A percentile compares a stretch with the other conserved stretches of the same genome.
Evolutionary conservation across 345 rosid genomes (phyloP).

Genomic region (Melaleuca quinquenervia): DNA sequence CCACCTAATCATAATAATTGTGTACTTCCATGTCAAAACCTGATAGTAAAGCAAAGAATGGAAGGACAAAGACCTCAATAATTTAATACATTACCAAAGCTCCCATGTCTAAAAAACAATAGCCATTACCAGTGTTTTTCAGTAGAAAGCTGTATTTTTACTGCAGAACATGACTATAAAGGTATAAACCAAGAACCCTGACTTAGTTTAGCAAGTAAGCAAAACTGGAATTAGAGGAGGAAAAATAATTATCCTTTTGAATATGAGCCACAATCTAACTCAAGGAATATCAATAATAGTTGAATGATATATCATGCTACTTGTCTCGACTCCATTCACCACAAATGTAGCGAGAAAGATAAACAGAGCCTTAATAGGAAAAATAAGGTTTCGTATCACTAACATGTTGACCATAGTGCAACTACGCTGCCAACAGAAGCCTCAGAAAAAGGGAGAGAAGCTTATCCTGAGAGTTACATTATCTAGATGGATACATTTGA

Average conservation of each 20-base stretch:
- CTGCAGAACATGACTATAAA: not conserved
- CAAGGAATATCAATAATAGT: not conserved
- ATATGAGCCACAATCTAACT: not conserved
- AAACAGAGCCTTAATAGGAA: not conserved
- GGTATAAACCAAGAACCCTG: not conserved
- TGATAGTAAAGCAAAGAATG: not conserved
- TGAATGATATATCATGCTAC: not conserved
- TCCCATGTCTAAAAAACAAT: not conserved
- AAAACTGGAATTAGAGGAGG: not conserved
- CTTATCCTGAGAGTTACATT: not conserved
- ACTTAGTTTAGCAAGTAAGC: not conserved
- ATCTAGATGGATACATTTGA: not conserved
- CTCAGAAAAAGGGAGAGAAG: not conserved
- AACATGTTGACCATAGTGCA: not conserved
- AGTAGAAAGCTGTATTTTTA: not conserved
- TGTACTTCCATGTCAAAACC: constrained; percentile 6
- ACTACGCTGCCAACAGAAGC: not conserved
- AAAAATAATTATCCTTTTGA: not conserved
- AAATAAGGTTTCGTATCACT: not conserved
- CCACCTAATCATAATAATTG: constrained; percentile 46
- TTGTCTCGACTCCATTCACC: not conserved
- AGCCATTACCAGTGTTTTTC: not conserved
- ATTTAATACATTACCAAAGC: not conserved
- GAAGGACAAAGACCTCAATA: not conserved
- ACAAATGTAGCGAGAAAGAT: not conserved